Evolutionary conservation across 805 yeast species (phyloP).

Genomic region (Saitoella complicata): DNA sequence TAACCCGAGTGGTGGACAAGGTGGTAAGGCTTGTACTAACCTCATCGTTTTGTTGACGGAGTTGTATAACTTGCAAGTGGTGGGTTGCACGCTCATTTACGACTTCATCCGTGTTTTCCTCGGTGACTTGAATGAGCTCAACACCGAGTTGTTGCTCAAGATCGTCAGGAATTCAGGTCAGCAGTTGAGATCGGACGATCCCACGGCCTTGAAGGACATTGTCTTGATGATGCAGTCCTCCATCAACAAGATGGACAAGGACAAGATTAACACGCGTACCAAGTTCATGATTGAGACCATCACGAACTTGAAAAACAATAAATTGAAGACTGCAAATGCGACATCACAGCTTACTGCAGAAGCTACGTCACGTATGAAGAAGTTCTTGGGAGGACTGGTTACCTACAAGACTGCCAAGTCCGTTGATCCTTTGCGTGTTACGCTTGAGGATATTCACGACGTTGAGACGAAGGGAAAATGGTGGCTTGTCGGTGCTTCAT

Average conservation of each 20-base stretch:
- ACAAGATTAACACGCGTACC: slow-evolving; percentile 39
- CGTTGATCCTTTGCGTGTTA: slow-evolving; percentile 69
- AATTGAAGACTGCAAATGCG: slow-evolving; percentile 21
- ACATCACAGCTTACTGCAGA: slow-evolving; percentile 24
- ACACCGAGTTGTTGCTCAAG: slow-evolving; percentile 62
- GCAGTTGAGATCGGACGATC: slow-evolving; percentile 80
- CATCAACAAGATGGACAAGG: slow-evolving; percentile 22
- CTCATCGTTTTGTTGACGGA: slow-evolving; percentile 59
- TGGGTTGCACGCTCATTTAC: slow-evolving; percentile 59
- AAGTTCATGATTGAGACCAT: slow-evolving; percentile 74
- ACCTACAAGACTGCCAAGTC: slow-evolving; percentile 11
- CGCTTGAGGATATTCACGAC: slow-evolving; percentile 63
- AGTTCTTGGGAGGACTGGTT: slow-evolving; percentile 39
- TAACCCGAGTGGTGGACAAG: slow-evolving; percentile 8
- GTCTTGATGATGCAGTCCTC: slow-evolving; percentile 40
- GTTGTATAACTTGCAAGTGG: slow-evolving; percentile 59
- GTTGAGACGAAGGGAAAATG: slow-evolving; percentile 80
- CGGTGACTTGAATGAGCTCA: slow-evolving; percentile 43
- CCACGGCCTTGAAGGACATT: slow-evolving; percentile 67
- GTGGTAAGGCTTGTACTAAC: slow-evolving; percentile 39
- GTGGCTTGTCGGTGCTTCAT: slow-evolving; percentile 98
- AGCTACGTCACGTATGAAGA: slow-evolving; percentile 42
- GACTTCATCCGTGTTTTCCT: slow-evolving; percentile 46
- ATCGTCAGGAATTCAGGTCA: slow-evolving; percentile 40
- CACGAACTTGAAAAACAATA: slow-evolving; percentile 68